These are phyloP conservation scores for Thraustochytrium sp. DNA, from an alignment of 352 stramenopile genomes.

Conservation along the genomic window DNA sequence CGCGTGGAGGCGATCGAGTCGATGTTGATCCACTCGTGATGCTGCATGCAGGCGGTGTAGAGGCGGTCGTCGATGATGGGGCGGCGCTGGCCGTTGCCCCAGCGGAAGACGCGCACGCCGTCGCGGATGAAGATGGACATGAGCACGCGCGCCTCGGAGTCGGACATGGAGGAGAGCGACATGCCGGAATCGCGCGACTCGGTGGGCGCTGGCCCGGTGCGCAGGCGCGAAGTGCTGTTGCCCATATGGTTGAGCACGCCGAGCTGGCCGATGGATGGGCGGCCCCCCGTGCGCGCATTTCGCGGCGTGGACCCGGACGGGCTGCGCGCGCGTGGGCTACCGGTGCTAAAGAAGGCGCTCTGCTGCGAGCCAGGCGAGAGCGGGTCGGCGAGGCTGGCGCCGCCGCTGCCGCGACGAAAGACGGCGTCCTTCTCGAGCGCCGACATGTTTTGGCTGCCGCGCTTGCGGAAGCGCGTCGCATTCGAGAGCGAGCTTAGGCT, in stretches of 20 bases:
- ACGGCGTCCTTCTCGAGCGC: not conserved
- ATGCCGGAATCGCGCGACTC: not conserved
- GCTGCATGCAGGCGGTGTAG: not conserved
- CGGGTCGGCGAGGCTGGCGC: not conserved
- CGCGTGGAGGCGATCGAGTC: not conserved
- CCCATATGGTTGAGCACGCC: not conserved
- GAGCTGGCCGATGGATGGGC: not conserved
- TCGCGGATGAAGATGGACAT: conserved; percentile 17
- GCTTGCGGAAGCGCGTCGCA: too few relatives aligned
- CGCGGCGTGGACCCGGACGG: not conserved
- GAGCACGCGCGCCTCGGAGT: conserved; percentile 1
- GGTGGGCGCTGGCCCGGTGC: not conserved
- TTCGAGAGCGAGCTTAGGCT: too few relatives aligned
- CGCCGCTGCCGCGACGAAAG: not conserved
- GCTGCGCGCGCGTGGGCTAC: not conserved
- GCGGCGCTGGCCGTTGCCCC: conserved; percentile 2
- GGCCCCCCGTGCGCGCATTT: too few relatives aligned
- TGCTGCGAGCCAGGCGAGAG: not conserved
- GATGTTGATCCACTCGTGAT: not conserved
- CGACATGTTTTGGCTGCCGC: not conserved
- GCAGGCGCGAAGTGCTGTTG: not conserved
- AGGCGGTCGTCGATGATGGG: conserved; percentile 1
- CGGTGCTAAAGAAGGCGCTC: not conserved
- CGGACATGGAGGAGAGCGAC: conserved; percentile 15
- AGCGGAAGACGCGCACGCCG: not conserved